Conservation (phyloP, 441 rosid species). For the Manihot esculenta region DNA sequence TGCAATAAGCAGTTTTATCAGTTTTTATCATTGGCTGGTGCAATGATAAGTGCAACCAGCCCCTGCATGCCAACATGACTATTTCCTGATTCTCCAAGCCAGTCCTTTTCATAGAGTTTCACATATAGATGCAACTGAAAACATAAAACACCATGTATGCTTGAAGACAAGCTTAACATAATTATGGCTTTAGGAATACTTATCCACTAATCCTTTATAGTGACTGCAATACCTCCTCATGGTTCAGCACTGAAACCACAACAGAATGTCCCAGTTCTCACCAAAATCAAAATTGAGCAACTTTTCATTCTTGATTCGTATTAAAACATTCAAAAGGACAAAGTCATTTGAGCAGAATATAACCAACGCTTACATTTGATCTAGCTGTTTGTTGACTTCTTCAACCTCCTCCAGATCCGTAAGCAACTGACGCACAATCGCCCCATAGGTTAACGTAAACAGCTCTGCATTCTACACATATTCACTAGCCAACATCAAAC, state of each 20-base stretch:
- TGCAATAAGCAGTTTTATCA: too few species aligned
- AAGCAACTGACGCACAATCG: slow-evolving; percentile 85
- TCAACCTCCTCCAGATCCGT: slow-evolving; percentile 96
- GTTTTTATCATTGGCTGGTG: background rate
- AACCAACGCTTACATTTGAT: slow-evolving; percentile 63
- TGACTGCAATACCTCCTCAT: background rate
- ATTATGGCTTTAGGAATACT: background rate
- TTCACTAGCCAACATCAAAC: slow-evolving; percentile 8
- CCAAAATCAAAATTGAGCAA: slow-evolving; percentile 3
- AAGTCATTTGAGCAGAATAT: background rate
- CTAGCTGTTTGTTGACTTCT: slow-evolving; percentile 96
- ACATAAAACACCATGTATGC: background rate
- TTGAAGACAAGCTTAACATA: background rate
- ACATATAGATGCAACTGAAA: background rate
- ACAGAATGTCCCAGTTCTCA: background rate
- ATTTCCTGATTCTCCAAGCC: background rate
- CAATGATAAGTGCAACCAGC: background rate
- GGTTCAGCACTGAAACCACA: background rate
- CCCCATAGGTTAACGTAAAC: slow-evolving; percentile 88
- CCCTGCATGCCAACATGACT: background rate
- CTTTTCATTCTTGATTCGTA: background rate
- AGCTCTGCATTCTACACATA: slow-evolving; percentile 80
- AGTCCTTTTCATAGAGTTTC: background rate
- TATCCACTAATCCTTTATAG: background rate
- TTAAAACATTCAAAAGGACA: background rate